phyloP scores from a whole-genome alignment of 164 flowering plant genomes.

The Berberis thunbergii region DNA sequence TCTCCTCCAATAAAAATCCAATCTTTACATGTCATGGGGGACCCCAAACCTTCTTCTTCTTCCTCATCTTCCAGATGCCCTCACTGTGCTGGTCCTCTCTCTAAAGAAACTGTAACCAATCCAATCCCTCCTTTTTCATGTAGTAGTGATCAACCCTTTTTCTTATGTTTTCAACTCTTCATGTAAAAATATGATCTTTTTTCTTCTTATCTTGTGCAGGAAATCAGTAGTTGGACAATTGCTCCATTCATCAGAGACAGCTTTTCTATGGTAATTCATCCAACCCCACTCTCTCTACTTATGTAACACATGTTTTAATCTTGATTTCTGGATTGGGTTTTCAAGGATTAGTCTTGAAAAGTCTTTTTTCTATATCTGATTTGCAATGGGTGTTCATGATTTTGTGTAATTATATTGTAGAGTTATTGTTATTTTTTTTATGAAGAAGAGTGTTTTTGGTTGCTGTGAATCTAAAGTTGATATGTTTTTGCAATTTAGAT shows the following conservation, averaged over 20 bases:
- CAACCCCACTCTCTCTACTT: background rate
- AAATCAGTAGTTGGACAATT: slow-evolving; percentile 71
- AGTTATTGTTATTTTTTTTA: too few relatives aligned
- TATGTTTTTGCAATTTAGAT: slow-evolving; percentile 32
- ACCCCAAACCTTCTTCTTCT: slow-evolving; percentile 9
- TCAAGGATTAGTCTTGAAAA: too few relatives aligned
- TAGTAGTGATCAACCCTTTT: background rate
- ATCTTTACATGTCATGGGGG: slow-evolving; percentile 8
- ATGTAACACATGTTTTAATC: background rate
- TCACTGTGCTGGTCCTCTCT: slow-evolving; percentile 91
- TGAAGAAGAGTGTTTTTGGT: background rate
- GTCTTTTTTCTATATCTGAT: too few relatives aligned
- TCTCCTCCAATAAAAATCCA: too few relatives aligned
- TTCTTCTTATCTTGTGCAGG: slow-evolving; percentile 30
- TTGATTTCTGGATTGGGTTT: background rate
- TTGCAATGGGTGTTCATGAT: too few relatives aligned
- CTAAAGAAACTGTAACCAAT: slow-evolving; percentile 53
- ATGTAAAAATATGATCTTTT: background rate
- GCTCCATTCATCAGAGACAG: slow-evolving; percentile 69
- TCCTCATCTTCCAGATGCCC: slow-evolving; percentile 32
- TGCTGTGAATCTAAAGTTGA: background rate
- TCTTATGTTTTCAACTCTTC: background rate
- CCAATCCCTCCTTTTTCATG: background rate
- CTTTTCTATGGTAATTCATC: slow-evolving; percentile 63
- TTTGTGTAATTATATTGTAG: too few relatives aligned